Conservation (phyloP, 2,329 filamentous ascomycete species). For the Cytospora leucostoma region DNA sequence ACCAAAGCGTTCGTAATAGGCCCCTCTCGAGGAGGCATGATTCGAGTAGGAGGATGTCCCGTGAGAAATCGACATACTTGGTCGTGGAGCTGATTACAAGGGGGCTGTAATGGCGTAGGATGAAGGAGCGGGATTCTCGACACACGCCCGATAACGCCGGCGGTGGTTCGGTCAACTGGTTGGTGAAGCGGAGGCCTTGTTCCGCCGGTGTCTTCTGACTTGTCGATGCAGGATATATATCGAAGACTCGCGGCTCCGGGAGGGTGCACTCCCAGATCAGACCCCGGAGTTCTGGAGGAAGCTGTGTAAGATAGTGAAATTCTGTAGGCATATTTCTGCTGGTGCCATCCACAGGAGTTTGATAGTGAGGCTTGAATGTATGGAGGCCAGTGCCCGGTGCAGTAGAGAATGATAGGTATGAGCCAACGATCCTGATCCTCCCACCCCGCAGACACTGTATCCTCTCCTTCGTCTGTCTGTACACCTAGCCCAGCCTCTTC, state of each 20-base stretch:
- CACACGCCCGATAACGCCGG: conserved; percentile 47
- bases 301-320: conserved; percentile 36
- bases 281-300: conserved; percentile 48
- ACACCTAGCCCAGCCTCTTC: conserved; percentile 3
- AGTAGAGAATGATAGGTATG: background rate
- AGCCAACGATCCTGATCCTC: background rate
- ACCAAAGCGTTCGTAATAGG: conserved; percentile 47
- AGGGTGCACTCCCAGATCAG: conserved; percentile 50
- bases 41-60: conserved; percentile 50
- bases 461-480: background rate
- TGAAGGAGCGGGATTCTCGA: conserved; percentile 46
- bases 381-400: conserved; percentile 19
- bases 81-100: conserved; percentile 48
- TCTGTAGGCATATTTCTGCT: conserved; percentile 28
- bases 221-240: conserved; percentile 49
- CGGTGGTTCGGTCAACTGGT: conserved; percentile 47
- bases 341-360: conserved; percentile 25
- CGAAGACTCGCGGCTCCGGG: conserved; percentile 48
- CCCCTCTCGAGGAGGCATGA: conserved; percentile 51
- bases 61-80: conserved; percentile 48
- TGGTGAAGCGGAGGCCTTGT: conserved; percentile 50
- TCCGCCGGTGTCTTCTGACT: conserved; percentile 42
- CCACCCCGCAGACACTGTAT: background rate
- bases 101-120: conserved; percentile 46
- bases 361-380: conserved; percentile 32